Conservation (phyloP, 2,329 filamentous ascomycete species). For the Teratosphaeriaceae sp. region DNA sequence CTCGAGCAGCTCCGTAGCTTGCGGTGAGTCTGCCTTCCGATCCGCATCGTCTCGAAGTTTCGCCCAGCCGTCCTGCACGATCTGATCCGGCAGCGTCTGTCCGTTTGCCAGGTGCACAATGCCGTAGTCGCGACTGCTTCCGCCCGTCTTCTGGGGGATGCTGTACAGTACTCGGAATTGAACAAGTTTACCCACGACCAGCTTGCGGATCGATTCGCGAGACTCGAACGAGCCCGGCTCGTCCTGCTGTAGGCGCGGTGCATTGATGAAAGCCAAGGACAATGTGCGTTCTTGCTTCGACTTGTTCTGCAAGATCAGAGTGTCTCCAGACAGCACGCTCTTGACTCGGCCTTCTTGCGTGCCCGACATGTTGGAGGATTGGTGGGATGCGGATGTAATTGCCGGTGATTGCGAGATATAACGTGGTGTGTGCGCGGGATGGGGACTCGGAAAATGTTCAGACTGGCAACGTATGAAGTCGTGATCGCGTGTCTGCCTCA, state of each 20-base stretch:
- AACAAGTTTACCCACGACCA: conserved; percentile 78
- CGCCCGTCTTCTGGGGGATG: conserved; percentile 57
- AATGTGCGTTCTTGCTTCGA: conserved; percentile 76
- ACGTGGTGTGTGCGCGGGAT: no score
- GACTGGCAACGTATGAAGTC: no score
- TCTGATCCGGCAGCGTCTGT: conserved; percentile 69
- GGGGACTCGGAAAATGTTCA: no score
- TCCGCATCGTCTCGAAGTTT: conserved; percentile 93
- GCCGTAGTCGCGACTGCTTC: conserved; percentile 77
- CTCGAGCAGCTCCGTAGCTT: conserved; percentile 63
- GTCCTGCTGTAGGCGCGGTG: conserved; percentile 54
- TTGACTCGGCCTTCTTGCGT: conserved; percentile 65
- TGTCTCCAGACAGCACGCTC: conserved; percentile 90
- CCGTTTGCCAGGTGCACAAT: conserved; percentile 70
- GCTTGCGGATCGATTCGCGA: conserved; percentile 80
- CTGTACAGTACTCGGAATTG: conserved; percentile 83
- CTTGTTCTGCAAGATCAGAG: conserved; percentile 77
- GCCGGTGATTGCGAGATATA: no score
- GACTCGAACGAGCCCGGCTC: conserved; percentile 85
- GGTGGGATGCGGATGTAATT: no score
- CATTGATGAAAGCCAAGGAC: conserved; percentile 86
- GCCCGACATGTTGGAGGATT: conserved; percentile 11
- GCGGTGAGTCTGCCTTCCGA: conserved; percentile 79
- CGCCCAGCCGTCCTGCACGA: conserved; percentile 83
- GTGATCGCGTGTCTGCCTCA: no score